Base-by-base conservation (phyloP, 2,329 filamentous ascomycete species). In the Cytospora leucostoma region DNA sequence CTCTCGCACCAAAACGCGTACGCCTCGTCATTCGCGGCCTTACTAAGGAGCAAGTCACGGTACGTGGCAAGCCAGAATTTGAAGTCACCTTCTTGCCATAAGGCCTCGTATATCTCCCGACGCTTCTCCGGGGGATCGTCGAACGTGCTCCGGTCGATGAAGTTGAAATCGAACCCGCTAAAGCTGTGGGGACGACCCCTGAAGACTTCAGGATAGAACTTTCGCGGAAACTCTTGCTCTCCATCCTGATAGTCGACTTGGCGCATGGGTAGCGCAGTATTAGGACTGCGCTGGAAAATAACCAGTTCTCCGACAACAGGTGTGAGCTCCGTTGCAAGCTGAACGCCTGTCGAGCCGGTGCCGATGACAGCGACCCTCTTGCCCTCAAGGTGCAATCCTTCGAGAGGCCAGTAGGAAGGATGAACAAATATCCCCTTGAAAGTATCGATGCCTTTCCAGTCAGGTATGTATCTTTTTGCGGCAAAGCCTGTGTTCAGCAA, bases 211-310 rank as follows among this genome's bases (percentile, higher is more conserved):
- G 70, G 70, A 37, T 78, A 77, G 13, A 65, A 65, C 5, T 64
- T 59, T 27, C 74, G 73, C 32, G 66, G 69, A 11, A 70, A 70
- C 21, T 79, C 73, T 66, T 84, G 80, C 59, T 83, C 77, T 58
- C 80, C 75, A 47, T 70, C 72, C 1, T 76, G 78, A 7, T 84
- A 69, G 8, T 71, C 57, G 3, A 73, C 70, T 62, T 82, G 78
- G 10, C 77, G 74, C 81, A 86, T 84, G 0, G 84, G 83, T 0
- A 85, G 65, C 10, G 80, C 81, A 7, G 82, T 75, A 59, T 85
- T 86, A 0, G 83, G 82, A 3, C 82, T 85, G 11, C 84, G 76
- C 63, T 85, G 81, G 68, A 84, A 85, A 17, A 85, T 78, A 1
- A 67, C 73, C 50, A 85, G 65, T 2, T 76, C 70, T 33, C 72